Evolutionary conservation across 1,284 basidiomycete species (phyloP).

Genomic region (Filobasidium uniguttulatum): DNA sequence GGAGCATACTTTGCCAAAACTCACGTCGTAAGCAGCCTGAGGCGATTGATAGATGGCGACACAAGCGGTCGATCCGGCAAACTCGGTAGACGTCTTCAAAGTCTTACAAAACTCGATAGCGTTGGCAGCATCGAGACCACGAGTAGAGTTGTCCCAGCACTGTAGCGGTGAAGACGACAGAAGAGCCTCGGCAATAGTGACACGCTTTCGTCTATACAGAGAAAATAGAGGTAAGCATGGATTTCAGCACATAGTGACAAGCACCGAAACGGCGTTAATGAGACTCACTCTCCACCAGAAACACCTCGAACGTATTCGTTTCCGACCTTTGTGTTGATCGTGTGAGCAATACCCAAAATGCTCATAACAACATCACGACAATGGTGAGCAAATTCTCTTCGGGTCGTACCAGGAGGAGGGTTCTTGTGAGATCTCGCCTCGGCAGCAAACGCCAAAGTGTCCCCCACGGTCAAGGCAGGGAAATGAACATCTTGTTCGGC

Average conservation of each 20-base stretch:
- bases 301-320: slow-evolving; percentile 15
- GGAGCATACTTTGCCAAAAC: slow-evolving; percentile 59
- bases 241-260: too few relatives aligned
- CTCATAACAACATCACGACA: slow-evolving; percentile 41
- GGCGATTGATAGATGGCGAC: slow-evolving; percentile 74
- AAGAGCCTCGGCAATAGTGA: slow-evolving; percentile 12
- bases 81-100: slow-evolving; percentile 52
- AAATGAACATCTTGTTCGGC: slow-evolving; percentile 1
- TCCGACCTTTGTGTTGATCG: slow-evolving; percentile 33
- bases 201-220: slow-evolving; percentile 14
- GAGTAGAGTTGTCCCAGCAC: slow-evolving; percentile 17
- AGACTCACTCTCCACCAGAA: slow-evolving; percentile 15
- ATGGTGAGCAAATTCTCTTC: slow-evolving; percentile 37
- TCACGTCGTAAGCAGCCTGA: slow-evolving; percentile 57
- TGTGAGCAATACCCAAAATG: slow-evolving; percentile 54
- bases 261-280: too few relatives aligned
- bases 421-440: slow-evolving; percentile 4
- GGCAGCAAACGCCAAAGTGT: slow-evolving; percentile 27
- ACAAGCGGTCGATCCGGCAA: slow-evolving; percentile 42
- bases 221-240: not conserved
- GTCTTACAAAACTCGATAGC: slow-evolving; percentile 40
- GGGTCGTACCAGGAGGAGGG: not conserved
- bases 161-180: slow-evolving; percentile 5
- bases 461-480: slow-evolving; percentile 3
- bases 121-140: slow-evolving; percentile 42